Base-by-base conservation (phyloP, 2,329 filamentous ascomycete genomes). In the Neonectria sp. region DNA sequence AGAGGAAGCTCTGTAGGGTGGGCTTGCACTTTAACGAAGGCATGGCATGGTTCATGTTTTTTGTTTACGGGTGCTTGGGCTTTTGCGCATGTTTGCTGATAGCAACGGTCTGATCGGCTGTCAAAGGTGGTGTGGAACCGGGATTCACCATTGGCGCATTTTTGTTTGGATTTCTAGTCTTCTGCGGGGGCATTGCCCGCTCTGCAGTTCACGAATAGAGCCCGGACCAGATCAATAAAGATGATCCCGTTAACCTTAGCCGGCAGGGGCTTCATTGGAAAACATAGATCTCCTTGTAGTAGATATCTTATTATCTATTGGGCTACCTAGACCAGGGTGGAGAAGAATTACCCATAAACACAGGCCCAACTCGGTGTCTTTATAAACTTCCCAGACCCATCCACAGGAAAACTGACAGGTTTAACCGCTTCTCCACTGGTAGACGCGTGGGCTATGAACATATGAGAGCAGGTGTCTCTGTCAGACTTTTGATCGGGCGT, bases 81-180 rank as follows among this genome's bases (percentile, higher is more conserved):
- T 68, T 68, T 6, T 4, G 48, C 2, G 7, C 60, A 0, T 57
- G 56, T 1, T 37, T 69, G 0, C 3, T 35, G 12, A 27, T 49
- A 6, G 68, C 65, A 3, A 17, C 65, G 0, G 5, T 68, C 0
- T 69, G 60, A 17, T 60, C 61, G 0, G 37, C 48, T 7, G 15
- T 63, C 1, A 68, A 17, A 53, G 33, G 51, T 15, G 61, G 60
- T 45, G 55, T 65, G 1, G 61, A 69, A 6, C 61, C 60, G 15
- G 58, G 68, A 5, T 69, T 68, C 4, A 65, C 37, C 21, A 35
- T 69, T 31, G 60, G 64, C 12, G 60, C 48, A 3, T 56, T 63
- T 3, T n/a, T 67, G 37, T 4, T 67, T 11, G 29, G 60, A 1
- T 64, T 63, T 15, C 55, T 55, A 3, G 7, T 67, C 6, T 67